Percentiles rank a stretch among this genome's conserved stretches.
These are phyloP conservation scores for Penicillium frequentans DNA, from an alignment of 2,329 filamentous ascomycete genomes.

Conservation along the genomic window DNA sequence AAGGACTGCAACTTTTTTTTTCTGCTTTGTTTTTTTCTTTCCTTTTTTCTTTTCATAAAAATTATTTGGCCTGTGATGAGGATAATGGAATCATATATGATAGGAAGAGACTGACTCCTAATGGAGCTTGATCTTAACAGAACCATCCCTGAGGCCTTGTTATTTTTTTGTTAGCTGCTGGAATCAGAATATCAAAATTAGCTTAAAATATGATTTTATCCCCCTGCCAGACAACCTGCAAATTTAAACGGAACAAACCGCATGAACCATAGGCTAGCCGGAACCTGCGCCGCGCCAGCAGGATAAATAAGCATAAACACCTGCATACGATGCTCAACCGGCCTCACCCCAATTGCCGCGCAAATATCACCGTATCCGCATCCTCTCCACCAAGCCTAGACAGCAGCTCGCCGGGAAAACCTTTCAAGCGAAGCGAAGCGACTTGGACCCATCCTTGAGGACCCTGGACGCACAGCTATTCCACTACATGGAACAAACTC, in stretches of 20 bases:
- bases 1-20: slow-evolving; percentile 14
- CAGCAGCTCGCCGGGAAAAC: background rate
- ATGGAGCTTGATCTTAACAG: slow-evolving; percentile 41
- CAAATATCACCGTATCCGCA: background rate
- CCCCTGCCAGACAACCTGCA: background rate
- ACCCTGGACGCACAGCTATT: background rate
- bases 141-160: slow-evolving; percentile 43
- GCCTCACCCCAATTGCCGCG: background rate
- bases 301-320: background rate
- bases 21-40: slow-evolving; percentile 12
- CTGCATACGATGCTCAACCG: background rate
- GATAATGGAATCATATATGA: slow-evolving; percentile 42
- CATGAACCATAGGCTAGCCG: background rate
- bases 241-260: background rate
- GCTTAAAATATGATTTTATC: background rate
- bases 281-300: background rate
- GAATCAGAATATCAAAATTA: background rate
- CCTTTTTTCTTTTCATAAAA: slow-evolving; percentile 19
- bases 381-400: background rate
- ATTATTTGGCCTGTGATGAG: slow-evolving; percentile 46
- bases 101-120: slow-evolving; percentile 51
- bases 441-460: background rate
- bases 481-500: background rate
- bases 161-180: background rate
- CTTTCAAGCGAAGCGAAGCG: background rate